Evolutionary conservation across 768 basidiomycete genomes (phyloP), one percentile per base, ranked within the genome.

Genomic region (Termitomyces heimii): DNA sequence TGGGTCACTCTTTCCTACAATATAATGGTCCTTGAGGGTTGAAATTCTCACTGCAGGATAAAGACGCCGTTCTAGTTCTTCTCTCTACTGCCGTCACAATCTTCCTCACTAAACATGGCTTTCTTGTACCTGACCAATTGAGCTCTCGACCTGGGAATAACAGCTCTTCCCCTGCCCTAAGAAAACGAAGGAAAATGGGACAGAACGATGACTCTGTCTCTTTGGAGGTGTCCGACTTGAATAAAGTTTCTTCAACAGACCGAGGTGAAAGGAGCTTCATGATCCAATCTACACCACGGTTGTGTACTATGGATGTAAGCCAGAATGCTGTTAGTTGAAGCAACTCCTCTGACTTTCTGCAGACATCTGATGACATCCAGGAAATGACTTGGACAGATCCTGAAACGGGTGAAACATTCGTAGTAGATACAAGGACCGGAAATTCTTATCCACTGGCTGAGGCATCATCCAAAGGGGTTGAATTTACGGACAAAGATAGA

Each of bases 361-460:
- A 63, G 68, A n/a, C 46, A 10, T 51, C 32, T 10, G 55, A 70
- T 44, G 67, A 63, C 45, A 58, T 66, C 26, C 63, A 71, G 50
- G 73, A 77, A 58, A 67, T 80, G 42, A 48, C 71, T 22, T 89
- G 89, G 88, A 78, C 71, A 31, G 88, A 93, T 71, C 79, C 82
- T n/a, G 68, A 62, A 14, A 88, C 85, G 5, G 78, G 82, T 14
- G 73, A 83, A 65, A 70, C 67, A 2, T 87, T 84, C 64, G 56
- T 81, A n/a, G 71, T 92, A 16, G 82, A 94, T 65, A 66, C 68
- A n/a, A 77, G 82, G 52, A 89, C 87, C 10, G 88, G 89, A 10
- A 83, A 89, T 66, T 90, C 87, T 8, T 76, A 77, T 67, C 71
- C 70, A 31, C 71, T 68, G 59, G 59, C 62, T 26, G 60, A 60